Base-by-base conservation (phyloP, 192 early-diverging fungal genomes). In the Gamsiella multidivaricata region DNA sequence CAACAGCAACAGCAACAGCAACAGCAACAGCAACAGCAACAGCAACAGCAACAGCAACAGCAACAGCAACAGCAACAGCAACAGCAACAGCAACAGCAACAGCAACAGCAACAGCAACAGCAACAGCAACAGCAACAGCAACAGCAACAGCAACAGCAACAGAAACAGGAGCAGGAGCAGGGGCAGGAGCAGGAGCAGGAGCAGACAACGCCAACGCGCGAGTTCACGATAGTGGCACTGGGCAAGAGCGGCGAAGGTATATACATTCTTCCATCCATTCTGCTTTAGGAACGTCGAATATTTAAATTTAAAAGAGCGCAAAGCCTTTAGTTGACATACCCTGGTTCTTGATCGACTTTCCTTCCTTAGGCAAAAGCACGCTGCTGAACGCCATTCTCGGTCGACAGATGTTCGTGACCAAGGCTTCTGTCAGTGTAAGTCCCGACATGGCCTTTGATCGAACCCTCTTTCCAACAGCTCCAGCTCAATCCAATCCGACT, bases 361-460 rank as follows among this genome's bases (percentile, higher is more conserved):
- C 54, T n/a, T n/a, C n/a, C n/a, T n/a, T n/a, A 69, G 84, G 84
- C 31, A 85, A 85, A 45, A 82, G 81, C 49, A 85, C 81, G 17
- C 43, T 85, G 47, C 58, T 85, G 51, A 85, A 85, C 59, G 68
- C 65, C 25, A 81, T 85, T 29, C 68, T 83, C 15, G 84, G 81
- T 10, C 52, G 68, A 32, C 50, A 79, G 33, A 76, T 69, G 26
- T 85, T 85, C 61, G 37, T 60, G 20, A 69, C 80, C 37, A 81
- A 76, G 42, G 61, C 81, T 0, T 79, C 81, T 25, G 79, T 83
- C 47, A 80, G 63, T 25, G 83, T 81, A 83, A 43, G 55, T 58
- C 34, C 20, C 3, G 20, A n/a, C n/a, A n/a, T n/a, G n/a, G n/a
- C n/a, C n/a, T 22, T 32, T n/a, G 22, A 17, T 22, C 36, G 11